phyloP scores from a whole-genome alignment of 1,284 basidiomycete genomes.

The Rhodotorula glutinis region DNA sequence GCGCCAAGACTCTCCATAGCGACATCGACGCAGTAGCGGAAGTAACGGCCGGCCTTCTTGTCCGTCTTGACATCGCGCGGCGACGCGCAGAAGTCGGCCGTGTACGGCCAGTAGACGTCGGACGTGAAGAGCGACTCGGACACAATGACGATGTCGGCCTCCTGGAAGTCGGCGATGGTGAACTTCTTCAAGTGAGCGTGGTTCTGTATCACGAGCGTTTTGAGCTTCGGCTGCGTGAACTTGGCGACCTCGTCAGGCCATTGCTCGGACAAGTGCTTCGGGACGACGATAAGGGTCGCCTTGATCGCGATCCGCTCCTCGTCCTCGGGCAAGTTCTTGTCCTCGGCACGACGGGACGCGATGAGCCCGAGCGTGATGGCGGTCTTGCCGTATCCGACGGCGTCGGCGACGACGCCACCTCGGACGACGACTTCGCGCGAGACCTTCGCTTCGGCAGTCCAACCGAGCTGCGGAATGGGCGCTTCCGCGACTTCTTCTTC shows the following conservation, averaged over 20 bases:
- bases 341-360: constrained; percentile 61
- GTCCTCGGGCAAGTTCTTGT: constrained; percentile 53
- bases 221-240: constrained; percentile 62
- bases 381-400: constrained; percentile 95
- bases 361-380: constrained; percentile 89
- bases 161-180: constrained; percentile 70
- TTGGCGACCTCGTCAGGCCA: constrained; percentile 84
- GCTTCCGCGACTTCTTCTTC: constrained; percentile 95
- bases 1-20: constrained; percentile 59
- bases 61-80: constrained; percentile 52
- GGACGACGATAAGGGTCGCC: constrained; percentile 81
- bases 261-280: constrained; percentile 76
- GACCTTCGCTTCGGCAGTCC: constrained; percentile 88
- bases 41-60: constrained; percentile 71
- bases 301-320: constrained; percentile 67
- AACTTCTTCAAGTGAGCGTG: constrained; percentile 63
- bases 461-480: constrained; percentile 75
- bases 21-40: constrained; percentile 70
- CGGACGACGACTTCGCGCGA: constrained; percentile 69
- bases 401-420: constrained; percentile 90
- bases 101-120: constrained; percentile 68
- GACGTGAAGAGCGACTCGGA: constrained; percentile 82
- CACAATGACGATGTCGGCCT: constrained; percentile 83
- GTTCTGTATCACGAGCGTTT: constrained; percentile 53
- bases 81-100: constrained; percentile 65